These are phyloP conservation scores for Emydomyces testavorans DNA, from an alignment of 2,329 filamentous ascomycete species.

Conservation along the genomic window DNA sequence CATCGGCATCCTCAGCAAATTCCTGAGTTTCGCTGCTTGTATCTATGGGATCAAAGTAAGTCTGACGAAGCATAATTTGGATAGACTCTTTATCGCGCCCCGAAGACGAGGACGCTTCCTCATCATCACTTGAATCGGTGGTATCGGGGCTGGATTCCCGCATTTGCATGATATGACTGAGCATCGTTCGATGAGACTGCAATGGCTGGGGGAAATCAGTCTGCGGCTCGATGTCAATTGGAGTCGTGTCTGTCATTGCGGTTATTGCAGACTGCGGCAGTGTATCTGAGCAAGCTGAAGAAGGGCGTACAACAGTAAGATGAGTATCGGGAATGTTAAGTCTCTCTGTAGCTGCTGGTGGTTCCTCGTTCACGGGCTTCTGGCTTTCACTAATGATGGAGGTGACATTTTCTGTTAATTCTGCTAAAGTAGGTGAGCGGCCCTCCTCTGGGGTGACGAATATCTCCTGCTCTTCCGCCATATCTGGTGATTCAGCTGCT, in stretches of 20 bases:
- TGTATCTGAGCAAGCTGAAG: slow-evolving; percentile 32
- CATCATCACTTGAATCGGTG: slow-evolving; percentile 30
- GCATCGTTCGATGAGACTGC: slow-evolving; percentile 32
- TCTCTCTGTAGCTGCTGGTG: background rate
- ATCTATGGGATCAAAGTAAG: slow-evolving; percentile 30
- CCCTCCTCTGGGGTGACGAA: slow-evolving; percentile 17
- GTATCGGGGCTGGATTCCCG: slow-evolving; percentile 36
- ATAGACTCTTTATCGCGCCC: slow-evolving; percentile 38
- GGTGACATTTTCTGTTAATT: background rate
- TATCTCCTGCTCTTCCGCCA: slow-evolving; percentile 11
- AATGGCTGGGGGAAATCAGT: slow-evolving; percentile 38
- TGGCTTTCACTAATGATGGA: background rate
- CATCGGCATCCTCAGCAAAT: background rate
- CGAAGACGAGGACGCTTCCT: slow-evolving; percentile 20
- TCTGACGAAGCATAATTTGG: slow-evolving; percentile 43
- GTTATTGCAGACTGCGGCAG: slow-evolving; percentile 49
- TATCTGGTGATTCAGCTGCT: background rate
- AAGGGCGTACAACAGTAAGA: background rate
- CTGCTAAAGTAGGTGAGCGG: slow-evolving; percentile 13
- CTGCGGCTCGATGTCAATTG: slow-evolving; percentile 61
- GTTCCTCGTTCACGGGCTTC: background rate
- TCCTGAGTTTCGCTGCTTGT: slow-evolving; percentile 25
- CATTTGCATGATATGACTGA: slow-evolving; percentile 40
- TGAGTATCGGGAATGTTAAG: background rate
- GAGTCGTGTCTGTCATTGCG: slow-evolving; percentile 49